These are phyloP conservation scores for Boletus tomentosulus DNA, from an alignment of 768 basidiomycete genomes.

Conservation along the genomic window DNA sequence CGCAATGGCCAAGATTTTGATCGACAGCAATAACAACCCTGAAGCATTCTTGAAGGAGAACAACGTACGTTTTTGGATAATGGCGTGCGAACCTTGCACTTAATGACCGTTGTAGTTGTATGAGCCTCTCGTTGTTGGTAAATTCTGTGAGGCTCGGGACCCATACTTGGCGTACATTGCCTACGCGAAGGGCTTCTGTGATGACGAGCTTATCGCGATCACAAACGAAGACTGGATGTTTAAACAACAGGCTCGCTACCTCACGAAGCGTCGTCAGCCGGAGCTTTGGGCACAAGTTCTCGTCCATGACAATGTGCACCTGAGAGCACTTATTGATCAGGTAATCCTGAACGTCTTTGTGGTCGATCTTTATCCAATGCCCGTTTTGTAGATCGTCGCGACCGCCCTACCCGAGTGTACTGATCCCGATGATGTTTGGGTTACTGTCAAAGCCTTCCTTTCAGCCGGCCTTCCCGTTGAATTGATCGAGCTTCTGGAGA, in stretches of 20 bases:
- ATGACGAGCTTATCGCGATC: constrained; percentile 93
- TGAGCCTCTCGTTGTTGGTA: constrained; percentile 94
- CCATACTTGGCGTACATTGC: constrained; percentile 99
- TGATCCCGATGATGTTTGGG: constrained; percentile 96
- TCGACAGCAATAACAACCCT: constrained; percentile 98
- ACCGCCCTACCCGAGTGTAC: constrained; percentile 96
- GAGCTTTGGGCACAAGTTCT: constrained; percentile 98
- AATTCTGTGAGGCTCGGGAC: constrained; percentile 98
- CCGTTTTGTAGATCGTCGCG: constrained; percentile 64
- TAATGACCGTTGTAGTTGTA: constrained; percentile 58
- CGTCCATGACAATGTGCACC: constrained; percentile 81
- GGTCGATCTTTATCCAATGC: not conserved
- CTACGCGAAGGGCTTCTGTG: constrained; percentile 98
- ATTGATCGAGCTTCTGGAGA: constrained; percentile 95
- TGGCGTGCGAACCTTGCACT: not conserved
- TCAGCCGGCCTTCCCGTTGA: constrained; percentile 95
- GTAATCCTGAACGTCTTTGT: constrained; percentile 34
- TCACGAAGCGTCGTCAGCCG: constrained; percentile 91
- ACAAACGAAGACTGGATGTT: constrained; percentile 99
- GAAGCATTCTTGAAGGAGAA: constrained; percentile 98
- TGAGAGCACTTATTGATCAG: constrained; percentile 92
- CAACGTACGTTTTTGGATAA: constrained; percentile 56
- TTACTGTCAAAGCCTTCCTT: constrained; percentile 98
- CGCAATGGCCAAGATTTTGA: constrained; percentile 96
- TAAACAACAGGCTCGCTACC: constrained; percentile 98